Conservation (phyloP, 768 basidiomycete species). For the Tricholomella constricta region DNA sequence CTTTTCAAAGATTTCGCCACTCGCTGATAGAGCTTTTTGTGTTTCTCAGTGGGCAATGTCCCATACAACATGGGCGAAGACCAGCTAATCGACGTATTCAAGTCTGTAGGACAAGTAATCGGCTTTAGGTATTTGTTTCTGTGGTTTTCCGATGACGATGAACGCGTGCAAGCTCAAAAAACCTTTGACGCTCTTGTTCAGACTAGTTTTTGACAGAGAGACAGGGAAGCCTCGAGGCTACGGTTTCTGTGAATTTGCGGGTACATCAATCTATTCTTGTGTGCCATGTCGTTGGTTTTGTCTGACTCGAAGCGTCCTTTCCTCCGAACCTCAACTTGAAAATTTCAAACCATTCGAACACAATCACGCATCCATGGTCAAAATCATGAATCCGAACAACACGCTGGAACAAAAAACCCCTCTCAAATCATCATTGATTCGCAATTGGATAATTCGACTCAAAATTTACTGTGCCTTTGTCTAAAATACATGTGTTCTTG, state of each 20-base stretch:
- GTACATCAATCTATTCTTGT: constrained; percentile 53
- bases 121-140: constrained; percentile 69
- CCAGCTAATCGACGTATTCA: constrained; percentile 85
- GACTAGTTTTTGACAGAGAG: constrained; percentile 86
- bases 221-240: constrained; percentile 96
- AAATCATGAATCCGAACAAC: neutral
- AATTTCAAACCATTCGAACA: constrained; percentile 2
- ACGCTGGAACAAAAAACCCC: neutral
- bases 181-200: constrained; percentile 30
- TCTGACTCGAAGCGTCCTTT: constrained; percentile 39
- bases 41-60: constrained; percentile 74
- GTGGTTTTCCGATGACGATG: constrained; percentile 1
- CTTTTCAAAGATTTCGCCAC: neutral
- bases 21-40: neutral
- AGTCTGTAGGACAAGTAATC: constrained; percentile 83
- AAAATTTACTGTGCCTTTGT: neutral
- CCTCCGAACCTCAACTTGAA: constrained; percentile 14
- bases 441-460: neutral
- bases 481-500: constrained; percentile 10
- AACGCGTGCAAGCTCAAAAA: constrained; percentile 12
- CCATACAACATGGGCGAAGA: constrained; percentile 92
- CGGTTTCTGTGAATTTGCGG: constrained; percentile 91
- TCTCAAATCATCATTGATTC: constrained; percentile 4
- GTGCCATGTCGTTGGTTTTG: constrained; percentile 21
- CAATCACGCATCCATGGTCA: constrained; percentile 1